Evolutionary conservation across 2,329 filamentous ascomycete species (phyloP).

Genomic region (Fusarium praegraminearum): DNA sequence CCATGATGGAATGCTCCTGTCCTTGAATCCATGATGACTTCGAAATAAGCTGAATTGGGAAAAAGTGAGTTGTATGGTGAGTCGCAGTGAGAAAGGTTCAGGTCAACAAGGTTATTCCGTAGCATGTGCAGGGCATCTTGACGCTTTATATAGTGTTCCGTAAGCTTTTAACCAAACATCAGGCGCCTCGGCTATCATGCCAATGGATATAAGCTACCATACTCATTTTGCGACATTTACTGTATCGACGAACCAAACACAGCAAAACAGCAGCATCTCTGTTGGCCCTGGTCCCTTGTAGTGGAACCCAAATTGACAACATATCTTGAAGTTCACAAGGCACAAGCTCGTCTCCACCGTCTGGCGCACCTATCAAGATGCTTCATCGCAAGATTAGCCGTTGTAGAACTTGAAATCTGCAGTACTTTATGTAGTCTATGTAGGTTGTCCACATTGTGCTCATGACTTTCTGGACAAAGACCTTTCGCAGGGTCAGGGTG

Average conservation of each 20-base stretch:
- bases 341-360: constrained; percentile 29
- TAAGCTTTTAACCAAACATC: constrained; percentile 12
- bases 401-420: constrained; percentile 11
- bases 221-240: constrained; percentile 36
- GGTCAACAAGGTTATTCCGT: constrained; percentile 13
- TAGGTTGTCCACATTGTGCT: constrained; percentile 4
- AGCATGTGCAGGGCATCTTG: not conserved
- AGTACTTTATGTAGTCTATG: not conserved
- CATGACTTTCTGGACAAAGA: constrained; percentile 8
- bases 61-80: not conserved
- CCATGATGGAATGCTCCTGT: constrained; percentile 68
- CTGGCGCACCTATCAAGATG: constrained; percentile 37
- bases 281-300: constrained; percentile 24
- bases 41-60: not conserved
- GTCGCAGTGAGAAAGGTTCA: not conserved
- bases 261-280: constrained; percentile 7
- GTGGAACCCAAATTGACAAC: constrained; percentile 26
- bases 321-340: constrained; percentile 29
- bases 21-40: constrained; percentile 56
- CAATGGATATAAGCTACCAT: constrained; percentile 8
- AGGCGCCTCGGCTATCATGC: constrained; percentile 18
- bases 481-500: constrained; percentile 17
- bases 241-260: constrained; percentile 28
- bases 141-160: constrained; percentile 26
- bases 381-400: constrained; percentile 26